phyloP scores from a whole-genome alignment of 371 early-diverging fungal species.

The Mucor plumbeus region DNA sequence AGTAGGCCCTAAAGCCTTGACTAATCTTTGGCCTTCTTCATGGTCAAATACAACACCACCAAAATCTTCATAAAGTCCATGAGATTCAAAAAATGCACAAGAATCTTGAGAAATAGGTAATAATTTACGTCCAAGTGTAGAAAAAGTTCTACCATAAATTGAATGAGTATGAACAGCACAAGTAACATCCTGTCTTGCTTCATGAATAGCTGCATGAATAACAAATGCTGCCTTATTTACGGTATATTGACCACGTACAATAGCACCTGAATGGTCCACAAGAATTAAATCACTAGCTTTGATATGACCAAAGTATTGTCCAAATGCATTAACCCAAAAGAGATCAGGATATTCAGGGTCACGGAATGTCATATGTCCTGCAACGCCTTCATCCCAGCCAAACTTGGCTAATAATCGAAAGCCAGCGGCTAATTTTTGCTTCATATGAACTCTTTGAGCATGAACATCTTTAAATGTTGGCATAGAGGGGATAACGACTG shows the following conservation, averaged over 20 bases:
- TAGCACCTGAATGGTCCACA: constrained; percentile 58
- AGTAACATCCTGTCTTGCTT: constrained; percentile 50
- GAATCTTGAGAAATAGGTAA: constrained; percentile 66
- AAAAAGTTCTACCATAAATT: constrained; percentile 65
- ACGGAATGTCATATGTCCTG: constrained; percentile 64
- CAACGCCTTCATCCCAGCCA: constrained; percentile 64
- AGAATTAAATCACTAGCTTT: constrained; percentile 60
- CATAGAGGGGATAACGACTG: constrained; percentile 45
- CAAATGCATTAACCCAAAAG: constrained; percentile 69
- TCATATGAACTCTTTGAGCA: constrained; percentile 62
- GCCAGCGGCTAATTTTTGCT: constrained; percentile 63
- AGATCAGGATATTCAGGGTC: constrained; percentile 65
- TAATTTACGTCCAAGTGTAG: constrained; percentile 49
- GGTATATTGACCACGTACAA: constrained; percentile 51
- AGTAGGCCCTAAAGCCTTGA: constrained; percentile 46
- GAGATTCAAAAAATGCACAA: constrained; percentile 60
- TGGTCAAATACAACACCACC: constrained; percentile 60
- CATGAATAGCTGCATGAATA: constrained; percentile 63
- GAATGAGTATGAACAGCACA: constrained; percentile 67
- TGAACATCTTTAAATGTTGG: constrained; percentile 46
- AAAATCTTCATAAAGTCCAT: constrained; percentile 54
- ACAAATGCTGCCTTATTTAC: constrained; percentile 70
- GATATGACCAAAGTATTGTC: constrained; percentile 59
- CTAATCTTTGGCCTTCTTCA: constrained; percentile 58
- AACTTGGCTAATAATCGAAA: constrained; percentile 62